Base-by-base conservation (phyloP, 2,329 filamentous ascomycete species). In the Cladosporium cucumerinum region DNA sequence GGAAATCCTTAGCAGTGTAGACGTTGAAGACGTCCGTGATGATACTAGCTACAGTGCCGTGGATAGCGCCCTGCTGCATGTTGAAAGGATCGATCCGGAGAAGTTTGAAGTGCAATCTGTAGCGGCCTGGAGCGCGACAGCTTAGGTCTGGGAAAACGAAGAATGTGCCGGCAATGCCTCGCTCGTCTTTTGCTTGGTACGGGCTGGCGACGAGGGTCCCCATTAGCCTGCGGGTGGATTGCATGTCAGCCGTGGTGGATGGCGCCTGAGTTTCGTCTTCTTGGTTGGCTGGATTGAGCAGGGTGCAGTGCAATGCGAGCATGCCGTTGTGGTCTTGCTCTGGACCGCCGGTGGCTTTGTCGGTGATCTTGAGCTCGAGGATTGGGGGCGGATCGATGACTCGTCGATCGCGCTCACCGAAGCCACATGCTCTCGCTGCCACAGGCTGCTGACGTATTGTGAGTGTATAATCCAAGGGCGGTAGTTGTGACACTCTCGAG, bases 381-480 rank as follows among this genome's bases (percentile, higher is more conserved):
- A 95, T 94, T 16, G 91, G 91, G 2, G 91, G 91, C 48, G 91
- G 91, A 73, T 95, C 91, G 68, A 95, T 91, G 18, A 93, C 90
- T 67, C 91, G 85, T 46, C 91, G 86, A 73, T 95, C 91, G 68
- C 91, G 84, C 77, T 94, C 91, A 66, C 91, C 91, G 74, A 93
- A 94, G 1, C 91, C 91, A 72, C 91, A 95, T 49, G 90, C 91
- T 70, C 91, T 84, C 61, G 91, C 91, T 1, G 90, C 90, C 21
- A 87, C 82, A 10, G 91, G 91, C 72, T 94, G 91, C 75, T 95
- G 91, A 58, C 91, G 87, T 67, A 94, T 86, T 52, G 76, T 80
- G 64, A 91, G 82, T 57, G 78, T 76, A 70, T 82, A 83, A 63
- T 78, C 67, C 46, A 75, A 65, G 32, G 75, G 70, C 2, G 72